phyloP scores from a whole-genome alignment of 2,329 filamentous ascomycete genomes.

The Trichothecium roseum region DNA sequence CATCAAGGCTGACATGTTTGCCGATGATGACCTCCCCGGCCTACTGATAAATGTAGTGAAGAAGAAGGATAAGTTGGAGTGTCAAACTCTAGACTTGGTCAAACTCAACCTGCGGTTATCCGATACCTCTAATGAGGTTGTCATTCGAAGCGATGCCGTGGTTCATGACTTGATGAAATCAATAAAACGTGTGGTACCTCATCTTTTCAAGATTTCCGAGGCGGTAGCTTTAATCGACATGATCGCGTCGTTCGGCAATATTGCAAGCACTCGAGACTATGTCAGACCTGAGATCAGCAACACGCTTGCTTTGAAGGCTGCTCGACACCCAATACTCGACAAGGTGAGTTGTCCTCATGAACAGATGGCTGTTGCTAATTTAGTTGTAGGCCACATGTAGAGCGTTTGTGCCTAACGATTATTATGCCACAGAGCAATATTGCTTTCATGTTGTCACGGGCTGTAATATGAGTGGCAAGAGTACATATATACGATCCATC shows the following conservation, averaged over 20 bases:
- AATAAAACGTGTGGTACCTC: constrained; percentile 61
- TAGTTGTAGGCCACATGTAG: constrained; percentile 41
- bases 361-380: constrained; percentile 1
- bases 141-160: constrained; percentile 70
- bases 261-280: constrained; percentile 51
- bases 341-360: constrained; percentile 31
- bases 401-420: constrained; percentile 74
- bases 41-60: constrained; percentile 68
- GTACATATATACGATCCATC: constrained; percentile 81
- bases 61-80: constrained; percentile 71
- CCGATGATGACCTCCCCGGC: constrained; percentile 48
- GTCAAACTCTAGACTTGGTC: constrained; percentile 74
- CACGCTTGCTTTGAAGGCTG: constrained; percentile 61
- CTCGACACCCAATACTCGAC: constrained; percentile 71
- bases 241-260: constrained; percentile 65
- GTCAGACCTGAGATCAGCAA: constrained; percentile 55
- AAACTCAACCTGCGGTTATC: constrained; percentile 71
- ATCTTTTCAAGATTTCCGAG: constrained; percentile 77
- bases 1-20: constrained; percentile 51
- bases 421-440: constrained; percentile 63
- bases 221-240: constrained; percentile 82
- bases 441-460: constrained; percentile 92
- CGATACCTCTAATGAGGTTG: constrained; percentile 73
- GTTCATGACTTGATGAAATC: constrained; percentile 61
- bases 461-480: constrained; percentile 97